Evolutionary conservation across 2,329 filamentous ascomycete genomes (phyloP).

Genomic region (Aquanectria penicillioides): DNA sequence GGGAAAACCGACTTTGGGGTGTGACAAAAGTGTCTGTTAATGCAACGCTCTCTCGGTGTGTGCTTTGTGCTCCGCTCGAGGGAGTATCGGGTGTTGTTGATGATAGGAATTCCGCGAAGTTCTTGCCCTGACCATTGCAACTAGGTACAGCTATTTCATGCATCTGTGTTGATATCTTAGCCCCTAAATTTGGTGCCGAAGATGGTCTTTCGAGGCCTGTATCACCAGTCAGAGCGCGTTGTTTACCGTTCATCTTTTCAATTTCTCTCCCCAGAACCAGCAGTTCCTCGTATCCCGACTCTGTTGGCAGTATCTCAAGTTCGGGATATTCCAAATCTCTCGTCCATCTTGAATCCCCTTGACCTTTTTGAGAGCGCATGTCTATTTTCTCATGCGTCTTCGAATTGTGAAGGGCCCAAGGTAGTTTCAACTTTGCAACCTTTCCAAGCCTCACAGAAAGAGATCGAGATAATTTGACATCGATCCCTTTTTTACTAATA

Average conservation of each 20-base stretch:
- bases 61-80: slow-evolving; percentile 2
- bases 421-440: slow-evolving; percentile 36
- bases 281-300: slow-evolving; percentile 34
- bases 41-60: slow-evolving; percentile 25
- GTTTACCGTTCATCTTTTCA: slow-evolving; percentile 26
- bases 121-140: slow-evolving; percentile 10
- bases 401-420: slow-evolving; percentile 11
- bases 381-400: too few species aligned
- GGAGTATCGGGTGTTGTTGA: slow-evolving; percentile 25
- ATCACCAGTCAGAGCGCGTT: background rate
- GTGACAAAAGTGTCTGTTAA: slow-evolving; percentile 35
- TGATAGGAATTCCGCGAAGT: background rate
- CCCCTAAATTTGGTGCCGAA: slow-evolving; percentile 29
- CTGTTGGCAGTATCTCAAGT: slow-evolving; percentile 35
- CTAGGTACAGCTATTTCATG: slow-evolving; percentile 24
- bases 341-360: background rate
- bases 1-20: slow-evolving; percentile 33
- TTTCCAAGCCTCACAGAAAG: slow-evolving; percentile 45
- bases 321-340: slow-evolving; percentile 36
- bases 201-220: slow-evolving; percentile 8
- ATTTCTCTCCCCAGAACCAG: slow-evolving; percentile 34
- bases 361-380: background rate
- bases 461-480: slow-evolving; percentile 29
- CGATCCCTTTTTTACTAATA: background rate
- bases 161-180: slow-evolving; percentile 33